Percentiles rank a stretch among this genome's conserved stretches.
These are phyloP conservation scores for Phytopythium mirpurense DNA, from an alignment of 352 stramenopile genomes.

Conservation along the genomic window DNA sequence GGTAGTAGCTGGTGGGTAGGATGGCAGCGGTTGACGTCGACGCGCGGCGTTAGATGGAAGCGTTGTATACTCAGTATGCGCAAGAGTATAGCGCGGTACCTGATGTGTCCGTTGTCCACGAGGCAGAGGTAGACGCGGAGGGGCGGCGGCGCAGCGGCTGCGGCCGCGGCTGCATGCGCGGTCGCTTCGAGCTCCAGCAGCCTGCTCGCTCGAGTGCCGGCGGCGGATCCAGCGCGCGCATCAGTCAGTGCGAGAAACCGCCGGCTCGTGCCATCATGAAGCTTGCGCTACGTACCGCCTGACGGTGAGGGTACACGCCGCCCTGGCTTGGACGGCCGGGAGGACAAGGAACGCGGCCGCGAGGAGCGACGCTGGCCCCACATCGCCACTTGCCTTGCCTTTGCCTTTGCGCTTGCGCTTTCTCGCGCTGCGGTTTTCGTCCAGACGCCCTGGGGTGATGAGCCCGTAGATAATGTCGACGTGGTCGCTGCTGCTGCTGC, in stretches of 20 bases:
- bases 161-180: conserved; percentile 12
- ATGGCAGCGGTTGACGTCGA: no score
- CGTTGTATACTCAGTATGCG: no score
- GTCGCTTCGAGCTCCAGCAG: conserved; percentile 32
- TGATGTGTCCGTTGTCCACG: conserved; percentile 42
- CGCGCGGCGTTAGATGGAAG: neutral
- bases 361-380: conserved; percentile 7
- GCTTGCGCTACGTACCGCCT: conserved; percentile 20
- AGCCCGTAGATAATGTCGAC: conserved; percentile 33
- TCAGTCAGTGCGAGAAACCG: no score
- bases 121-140: conserved; percentile 40
- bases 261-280: neutral
- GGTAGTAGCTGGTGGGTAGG: conserved; percentile 63
- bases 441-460: conserved; percentile 15
- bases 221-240: neutral
- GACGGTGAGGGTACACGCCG: conserved; percentile 23
- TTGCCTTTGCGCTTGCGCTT: conserved; percentile 31
- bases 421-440: conserved; percentile 33
- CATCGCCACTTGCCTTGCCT: neutral
- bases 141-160: neutral
- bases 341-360: conserved; percentile 37
- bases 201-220: conserved; percentile 9
- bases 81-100: conserved; percentile 13
- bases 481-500: conserved; percentile 11
- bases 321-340: conserved; percentile 11